Evolutionary conservation across 2,329 filamentous ascomycete species (phyloP).

Genomic region (Pseudogymnoascus sp.): DNA sequence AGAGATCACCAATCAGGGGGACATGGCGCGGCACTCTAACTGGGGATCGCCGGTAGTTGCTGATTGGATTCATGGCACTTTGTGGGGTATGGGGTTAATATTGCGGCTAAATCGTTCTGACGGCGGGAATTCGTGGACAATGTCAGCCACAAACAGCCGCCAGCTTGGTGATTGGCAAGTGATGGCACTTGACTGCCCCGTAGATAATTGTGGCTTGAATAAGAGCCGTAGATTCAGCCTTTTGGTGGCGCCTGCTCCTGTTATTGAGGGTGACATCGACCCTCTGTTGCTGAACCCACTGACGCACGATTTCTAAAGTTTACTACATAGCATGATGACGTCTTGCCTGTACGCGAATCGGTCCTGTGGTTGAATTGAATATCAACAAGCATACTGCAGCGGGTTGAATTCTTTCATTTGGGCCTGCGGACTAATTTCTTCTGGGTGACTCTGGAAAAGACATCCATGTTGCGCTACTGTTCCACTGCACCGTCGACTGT

Average conservation of each 20-base stretch:
- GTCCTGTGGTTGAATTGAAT: not conserved
- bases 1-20: not conserved
- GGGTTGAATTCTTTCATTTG: not conserved
- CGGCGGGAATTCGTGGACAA: conserved; percentile 5
- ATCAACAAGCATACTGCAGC: not conserved
- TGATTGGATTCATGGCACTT: conserved; percentile 8
- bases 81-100: not conserved
- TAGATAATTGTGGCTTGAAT: not conserved
- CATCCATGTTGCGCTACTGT: not conserved
- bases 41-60: conserved; percentile 3
- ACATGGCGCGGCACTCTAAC: not conserved
- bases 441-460: not conserved
- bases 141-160: not conserved
- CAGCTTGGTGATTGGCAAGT: not conserved
- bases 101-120: conserved; percentile 1
- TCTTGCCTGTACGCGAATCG: not conserved
- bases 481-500: not conserved
- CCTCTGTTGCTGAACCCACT: not conserved
- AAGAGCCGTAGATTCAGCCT: not conserved
- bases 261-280: not conserved
- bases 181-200: not conserved
- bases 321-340: not conserved
- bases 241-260: conserved; percentile 2
- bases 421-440: not conserved
- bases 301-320: not conserved